Evolutionary conservation across 495 filamentous ascomycete genomes (phyloP), one percentile per base, ranked within the genome.

Genomic region (Glonium stellatum): DNA sequence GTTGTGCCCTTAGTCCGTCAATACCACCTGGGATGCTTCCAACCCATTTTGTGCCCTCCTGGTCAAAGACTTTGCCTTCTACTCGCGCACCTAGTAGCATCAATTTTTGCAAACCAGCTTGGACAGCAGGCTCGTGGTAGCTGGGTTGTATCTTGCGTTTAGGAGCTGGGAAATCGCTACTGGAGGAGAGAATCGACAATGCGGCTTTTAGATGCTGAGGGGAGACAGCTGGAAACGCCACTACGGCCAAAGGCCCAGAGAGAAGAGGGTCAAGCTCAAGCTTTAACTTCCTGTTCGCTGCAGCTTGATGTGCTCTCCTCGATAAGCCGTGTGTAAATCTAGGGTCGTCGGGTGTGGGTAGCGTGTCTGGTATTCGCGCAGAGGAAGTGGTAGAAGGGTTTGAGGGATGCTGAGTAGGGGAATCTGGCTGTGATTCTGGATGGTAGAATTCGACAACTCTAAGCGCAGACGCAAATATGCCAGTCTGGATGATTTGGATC

Each of bases 391-490:
- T 72, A 0, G 46, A 19, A 0, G 70, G 69, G 48, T 72, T 65
- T 1, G 66, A 66, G 3, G 72, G 62, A 34, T 66, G 60, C 18
- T 63, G 57, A 25, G 52, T 34, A 12, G 58, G 34, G 13, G 53
- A 42, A 15, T 46, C 22, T 9, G 46, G 23, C 0, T 12, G 18
- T 15, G 58, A 31, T n/a, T 31, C 77, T 4, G 89, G 86, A 44
- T 87, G 78, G 80, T 87, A 96, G 73, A 87, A 91, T 69, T 97
- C 93, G 57, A 91, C 86, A 49, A 97, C 82, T 58, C 85, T 82
- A 37, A 96, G 73, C 3, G 92, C 93, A 15, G 86, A 79, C 61
- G 84, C 84, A 76, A 98, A 92, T 54, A 97, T 91, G 63, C 87
- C 84, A n/a, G 88, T 88, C 70, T 90, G 86, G 51, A 97, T 77